Percentiles rank a stretch among this genome's conserved stretches.
Evolutionary conservation across 306 rosid genomes (phyloP).

Genomic region (Coriaria nepalensis): DNA sequence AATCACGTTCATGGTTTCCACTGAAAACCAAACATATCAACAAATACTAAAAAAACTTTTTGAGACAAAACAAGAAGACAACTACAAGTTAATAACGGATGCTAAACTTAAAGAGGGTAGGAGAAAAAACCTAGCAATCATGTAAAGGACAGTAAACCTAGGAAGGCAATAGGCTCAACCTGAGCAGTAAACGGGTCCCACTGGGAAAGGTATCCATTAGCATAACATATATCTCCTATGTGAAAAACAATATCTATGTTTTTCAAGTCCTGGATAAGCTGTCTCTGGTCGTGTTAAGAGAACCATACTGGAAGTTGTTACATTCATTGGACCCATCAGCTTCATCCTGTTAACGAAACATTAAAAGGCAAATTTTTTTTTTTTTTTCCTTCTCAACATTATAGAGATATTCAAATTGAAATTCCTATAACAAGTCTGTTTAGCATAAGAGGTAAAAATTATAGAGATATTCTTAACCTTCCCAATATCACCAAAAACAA

Average conservation of each 20-base stretch:
- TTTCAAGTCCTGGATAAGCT: conserved; percentile 56
- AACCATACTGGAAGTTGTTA: conserved; percentile 66
- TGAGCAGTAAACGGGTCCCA: conserved; percentile 96
- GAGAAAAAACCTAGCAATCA: conserved; percentile 62
- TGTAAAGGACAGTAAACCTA: conserved; percentile 75
- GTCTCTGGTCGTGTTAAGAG: conserved; percentile 72
- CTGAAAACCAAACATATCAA: conserved; percentile 24
- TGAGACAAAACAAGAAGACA: conserved; percentile 14
- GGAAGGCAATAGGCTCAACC: conserved; percentile 91
- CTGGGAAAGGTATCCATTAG: conserved; percentile 86
- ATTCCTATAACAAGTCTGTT: not conserved
- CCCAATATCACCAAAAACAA: conserved; percentile 95
- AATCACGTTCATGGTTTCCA: conserved; percentile 97
- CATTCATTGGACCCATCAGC: conserved; percentile 94
- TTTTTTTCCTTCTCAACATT: not conserved
- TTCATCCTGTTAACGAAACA: conserved; percentile 50
- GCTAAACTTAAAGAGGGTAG: not conserved
- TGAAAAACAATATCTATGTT: conserved; percentile 75
- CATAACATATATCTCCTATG: conserved; percentile 86
- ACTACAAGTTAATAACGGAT: conserved; percentile 1
- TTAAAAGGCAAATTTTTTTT: not conserved
- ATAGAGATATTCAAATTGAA: not conserved
- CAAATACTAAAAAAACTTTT: conserved; percentile 11
- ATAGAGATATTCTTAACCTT: conserved; percentile 40
- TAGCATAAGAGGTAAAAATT: not conserved